Conservation (phyloP, 1,284 basidiomycete genomes). For the Malassezia furfur region DNA sequence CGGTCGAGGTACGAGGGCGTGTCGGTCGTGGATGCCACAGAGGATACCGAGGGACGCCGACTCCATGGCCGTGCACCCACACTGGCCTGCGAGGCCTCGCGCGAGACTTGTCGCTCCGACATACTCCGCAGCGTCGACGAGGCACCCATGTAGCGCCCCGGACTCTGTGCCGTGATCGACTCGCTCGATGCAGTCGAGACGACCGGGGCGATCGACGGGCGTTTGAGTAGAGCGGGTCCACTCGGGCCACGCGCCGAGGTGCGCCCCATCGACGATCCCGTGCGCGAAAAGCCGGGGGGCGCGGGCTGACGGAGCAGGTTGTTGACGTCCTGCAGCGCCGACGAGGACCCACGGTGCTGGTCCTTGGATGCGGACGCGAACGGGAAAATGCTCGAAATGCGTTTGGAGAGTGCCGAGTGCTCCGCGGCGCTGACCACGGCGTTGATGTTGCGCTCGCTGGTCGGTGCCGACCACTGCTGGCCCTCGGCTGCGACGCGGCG, state of each 20-base stretch:
- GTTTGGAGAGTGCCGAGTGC: slow-evolving; percentile 2
- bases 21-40: neutral
- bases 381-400: slow-evolving; percentile 12
- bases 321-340: neutral
- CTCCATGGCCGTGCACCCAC: neutral
- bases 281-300: neutral
- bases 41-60: neutral
- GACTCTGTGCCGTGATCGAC: neutral
- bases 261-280: neutral
- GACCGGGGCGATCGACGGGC: neutral
- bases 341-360: neutral
- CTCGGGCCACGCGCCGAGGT: neutral
- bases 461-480: slow-evolving; percentile 12
- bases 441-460: neutral
- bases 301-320: neutral
- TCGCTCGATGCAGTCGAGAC: neutral
- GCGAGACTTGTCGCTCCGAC: neutral
- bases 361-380: neutral
- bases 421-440: slow-evolving; percentile 4
- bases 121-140: neutral
- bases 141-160: neutral
- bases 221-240: neutral
- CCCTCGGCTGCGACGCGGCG: slow-evolving; percentile 12
- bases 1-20: slow-evolving; percentile 1
- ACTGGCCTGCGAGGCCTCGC: neutral